These are phyloP conservation scores for Fusarium sp. DNA, from an alignment of 2,329 filamentous ascomycete species.

Conservation along the genomic window DNA sequence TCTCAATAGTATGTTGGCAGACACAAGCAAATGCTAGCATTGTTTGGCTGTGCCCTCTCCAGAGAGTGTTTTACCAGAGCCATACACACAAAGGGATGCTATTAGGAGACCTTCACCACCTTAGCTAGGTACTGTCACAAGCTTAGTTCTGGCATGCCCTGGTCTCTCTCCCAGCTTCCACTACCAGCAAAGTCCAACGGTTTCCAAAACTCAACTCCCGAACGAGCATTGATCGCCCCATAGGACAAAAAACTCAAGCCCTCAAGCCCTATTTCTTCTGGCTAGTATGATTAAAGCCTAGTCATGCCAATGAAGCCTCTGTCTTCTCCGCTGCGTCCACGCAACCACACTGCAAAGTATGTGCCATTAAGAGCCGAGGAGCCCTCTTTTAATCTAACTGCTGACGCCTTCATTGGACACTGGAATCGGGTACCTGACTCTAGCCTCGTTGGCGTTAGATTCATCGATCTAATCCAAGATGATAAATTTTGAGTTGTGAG, in stretches of 20 bases:
- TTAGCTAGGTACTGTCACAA: neutral
- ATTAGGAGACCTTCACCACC: neutral
- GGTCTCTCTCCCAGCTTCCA: neutral
- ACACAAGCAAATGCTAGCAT: neutral
- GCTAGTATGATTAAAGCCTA: constrained; percentile 25
- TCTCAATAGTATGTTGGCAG: neutral
- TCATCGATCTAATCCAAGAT: constrained; percentile 25
- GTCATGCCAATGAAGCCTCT: constrained; percentile 17
- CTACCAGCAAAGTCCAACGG: constrained; percentile 14
- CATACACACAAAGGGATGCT: neutral
- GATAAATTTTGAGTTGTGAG: constrained; percentile 25
- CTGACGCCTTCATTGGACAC: constrained; percentile 14
- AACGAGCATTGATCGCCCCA: constrained; percentile 20
- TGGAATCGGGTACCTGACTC: constrained; percentile 35
- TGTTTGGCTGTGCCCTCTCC: neutral
- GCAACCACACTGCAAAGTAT: constrained; percentile 1
- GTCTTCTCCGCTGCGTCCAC: constrained; percentile 26
- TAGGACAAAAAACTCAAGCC: neutral
- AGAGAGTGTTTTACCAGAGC: neutral
- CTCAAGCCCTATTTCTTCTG: constrained; percentile 26
- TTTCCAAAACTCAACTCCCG: constrained; percentile 27
- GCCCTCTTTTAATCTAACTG: constrained; percentile 29
- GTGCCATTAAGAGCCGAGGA: constrained; percentile 2
- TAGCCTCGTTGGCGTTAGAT: constrained; percentile 28
- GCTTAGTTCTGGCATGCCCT: neutral